Conservation (phyloP, 352 stramenopile genomes). For the Globisporangium paroecandrum region DNA sequence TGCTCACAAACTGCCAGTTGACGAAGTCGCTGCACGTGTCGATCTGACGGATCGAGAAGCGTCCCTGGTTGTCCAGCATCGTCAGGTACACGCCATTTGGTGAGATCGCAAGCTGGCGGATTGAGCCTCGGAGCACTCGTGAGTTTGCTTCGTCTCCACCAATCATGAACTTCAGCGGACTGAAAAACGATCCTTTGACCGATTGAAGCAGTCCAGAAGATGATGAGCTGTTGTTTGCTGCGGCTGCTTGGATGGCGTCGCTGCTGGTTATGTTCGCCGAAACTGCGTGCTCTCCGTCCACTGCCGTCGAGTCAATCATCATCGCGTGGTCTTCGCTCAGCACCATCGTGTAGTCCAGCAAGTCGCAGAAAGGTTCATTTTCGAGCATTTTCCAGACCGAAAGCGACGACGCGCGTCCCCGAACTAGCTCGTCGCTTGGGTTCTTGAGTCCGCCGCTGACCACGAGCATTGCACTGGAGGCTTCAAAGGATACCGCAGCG, state of each 20-base stretch:
- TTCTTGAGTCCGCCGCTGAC: slow-evolving; percentile 52
- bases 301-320: not conserved
- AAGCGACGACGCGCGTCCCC: slow-evolving; percentile 49
- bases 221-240: not conserved
- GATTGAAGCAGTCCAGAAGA: slow-evolving; percentile 1
- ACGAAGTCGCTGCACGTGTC: slow-evolving; percentile 55
- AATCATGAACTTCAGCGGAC: slow-evolving; percentile 42
- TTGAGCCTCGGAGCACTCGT: slow-evolving; percentile 28
- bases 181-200: slow-evolving; percentile 27
- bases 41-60: slow-evolving; percentile 56
- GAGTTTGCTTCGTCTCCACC: slow-evolving; percentile 18
- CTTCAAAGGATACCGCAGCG: slow-evolving; percentile 42
- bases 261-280: not conserved
- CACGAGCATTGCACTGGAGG: slow-evolving; percentile 36
- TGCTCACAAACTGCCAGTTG: slow-evolving; percentile 44
- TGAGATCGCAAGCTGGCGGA: slow-evolving; percentile 41
- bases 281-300: not conserved
- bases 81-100: slow-evolving; percentile 46
- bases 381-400: slow-evolving; percentile 57
- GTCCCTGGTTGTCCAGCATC: slow-evolving; percentile 46
- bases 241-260: not conserved
- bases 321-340: slow-evolving; percentile 20
- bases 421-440: slow-evolving; percentile 46
- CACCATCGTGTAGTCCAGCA: slow-evolving; percentile 73
- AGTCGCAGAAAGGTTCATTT: slow-evolving; percentile 39